phyloP scores from a whole-genome alignment of 129 eudicot genomes.

The Saussurea involucrata region DNA sequence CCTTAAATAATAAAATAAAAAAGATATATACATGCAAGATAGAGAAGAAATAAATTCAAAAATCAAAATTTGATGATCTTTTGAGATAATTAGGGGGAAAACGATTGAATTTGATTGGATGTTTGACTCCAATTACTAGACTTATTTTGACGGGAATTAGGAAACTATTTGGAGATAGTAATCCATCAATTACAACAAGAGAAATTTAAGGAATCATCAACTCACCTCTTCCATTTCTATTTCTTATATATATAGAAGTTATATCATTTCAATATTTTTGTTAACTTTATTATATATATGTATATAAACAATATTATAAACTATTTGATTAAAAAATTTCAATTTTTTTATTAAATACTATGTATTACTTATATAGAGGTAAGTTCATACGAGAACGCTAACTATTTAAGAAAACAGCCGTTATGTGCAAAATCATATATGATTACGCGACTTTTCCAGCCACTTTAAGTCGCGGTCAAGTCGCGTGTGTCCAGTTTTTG shows the following conservation, averaged over 20 bases:
- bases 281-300: neutral
- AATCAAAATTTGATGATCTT: neutral
- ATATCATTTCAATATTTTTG: neutral
- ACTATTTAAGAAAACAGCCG: no score
- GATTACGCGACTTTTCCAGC: no score
- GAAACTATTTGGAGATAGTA: neutral
- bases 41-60: neutral
- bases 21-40: no score
- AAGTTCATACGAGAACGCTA: no score
- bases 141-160: neutral
- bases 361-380: no score
- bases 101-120: neutral
- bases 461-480: no score
- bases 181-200: slow-evolving; percentile 9
- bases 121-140: slow-evolving; percentile 14
- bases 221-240: neutral
- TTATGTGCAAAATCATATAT: no score
- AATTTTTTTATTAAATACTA: neutral
- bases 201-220: slow-evolving; percentile 16
- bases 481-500: no score
- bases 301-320: neutral
- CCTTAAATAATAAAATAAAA: no score
- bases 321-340: neutral
- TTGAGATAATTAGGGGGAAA: neutral
- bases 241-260: neutral